Conservation (phyloP, 345 rosid species). For the Reutealis trisperma region DNA sequence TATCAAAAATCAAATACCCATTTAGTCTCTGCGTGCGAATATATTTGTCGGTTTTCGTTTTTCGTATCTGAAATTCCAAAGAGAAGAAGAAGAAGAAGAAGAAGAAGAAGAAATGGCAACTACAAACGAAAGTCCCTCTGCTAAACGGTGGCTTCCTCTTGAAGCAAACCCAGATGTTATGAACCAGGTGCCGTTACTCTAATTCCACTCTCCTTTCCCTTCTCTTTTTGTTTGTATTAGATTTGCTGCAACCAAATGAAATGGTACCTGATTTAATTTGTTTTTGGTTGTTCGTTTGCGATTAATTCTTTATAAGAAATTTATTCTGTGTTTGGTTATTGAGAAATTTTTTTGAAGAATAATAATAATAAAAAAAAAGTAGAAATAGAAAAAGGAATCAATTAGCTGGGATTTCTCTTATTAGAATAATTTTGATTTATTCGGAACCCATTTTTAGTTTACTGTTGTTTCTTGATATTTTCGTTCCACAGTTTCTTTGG, state of each 20-base stretch:
- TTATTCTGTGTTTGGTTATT: slow-evolving; percentile 20
- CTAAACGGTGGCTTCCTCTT: slow-evolving; percentile 97
- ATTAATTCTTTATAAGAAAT: too few relatives aligned
- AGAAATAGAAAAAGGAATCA: not conserved
- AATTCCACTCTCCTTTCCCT: too few relatives aligned
- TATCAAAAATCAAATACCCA: not conserved
- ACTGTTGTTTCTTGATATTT: not conserved
- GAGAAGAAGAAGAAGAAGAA: too few relatives aligned
- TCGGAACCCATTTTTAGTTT: not conserved
- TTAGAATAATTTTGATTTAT: not conserved
- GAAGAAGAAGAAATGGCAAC: slow-evolving; percentile 58
- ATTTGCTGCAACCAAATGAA: not conserved
- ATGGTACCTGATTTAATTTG: not conserved
- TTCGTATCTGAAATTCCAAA: not conserved
- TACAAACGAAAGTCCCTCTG: slow-evolving; percentile 45
- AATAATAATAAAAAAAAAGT: too few relatives aligned
- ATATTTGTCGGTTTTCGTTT: not conserved
- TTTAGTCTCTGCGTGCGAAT: not conserved
- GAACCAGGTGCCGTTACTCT: slow-evolving; percentile 69
- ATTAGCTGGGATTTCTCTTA: not conserved
- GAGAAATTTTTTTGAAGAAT: not conserved
- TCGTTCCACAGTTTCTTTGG: slow-evolving; percentile 67
- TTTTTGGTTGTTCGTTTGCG: not conserved
- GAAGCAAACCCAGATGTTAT: slow-evolving; percentile 97
- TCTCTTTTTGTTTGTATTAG: not conserved